Base-by-base conservation (phyloP, 306 rosid species). In the Amphicarpaea edgeworthii region DNA sequence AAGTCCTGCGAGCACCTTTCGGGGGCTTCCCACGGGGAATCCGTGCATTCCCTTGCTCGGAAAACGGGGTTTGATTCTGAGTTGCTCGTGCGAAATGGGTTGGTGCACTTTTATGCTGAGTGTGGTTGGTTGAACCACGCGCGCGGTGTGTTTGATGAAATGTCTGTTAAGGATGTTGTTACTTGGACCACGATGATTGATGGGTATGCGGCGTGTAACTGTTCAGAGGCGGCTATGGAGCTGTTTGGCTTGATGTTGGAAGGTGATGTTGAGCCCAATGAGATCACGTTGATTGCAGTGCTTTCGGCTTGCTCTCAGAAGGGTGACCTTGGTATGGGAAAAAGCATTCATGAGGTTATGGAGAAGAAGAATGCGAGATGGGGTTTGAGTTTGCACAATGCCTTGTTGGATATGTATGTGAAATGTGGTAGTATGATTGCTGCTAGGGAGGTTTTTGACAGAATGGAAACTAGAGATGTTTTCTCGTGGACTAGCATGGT, bases 111-210 rank as follows among this genome's bases (percentile, higher is more conserved):
- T 32, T 86, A 87, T 5, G 77, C 84, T 0, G 82, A 78, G 4
- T 71, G 71, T 11, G 90, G 90, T 28, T 80, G 53, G 54, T 55
- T 90, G 79, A 23, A 60, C 2, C 11, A 43, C 73, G 96, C 97
- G 14, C 92, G 90, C 30, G 8, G 77, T 40, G 49, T 88, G 89
- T 87, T 92, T n/a, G 97, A 88, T 28, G 88, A 83, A 87, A 85
- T 85, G 82, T 34, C 64, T 77, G 26, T 63, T 16, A 88, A 57
- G 83, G 97, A 90, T 82, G 97, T 90, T 45, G 81, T 90, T 79
- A 83, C 98, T 76, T 93, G 98, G 97, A 93, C 98, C 57, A 81
- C 90, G 1, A 85, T 93, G 88, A 93, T 90, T 78, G 91, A 89
- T 74, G 96, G 96, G 58, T 87, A 86, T 55, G 83, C 90, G 12